Percentiles rank a stretch among this genome's conserved stretches.
These are phyloP conservation scores for Phaeoacremonium minimum DNA, from an alignment of 2,329 filamentous ascomycete species.

Conservation along the genomic window DNA sequence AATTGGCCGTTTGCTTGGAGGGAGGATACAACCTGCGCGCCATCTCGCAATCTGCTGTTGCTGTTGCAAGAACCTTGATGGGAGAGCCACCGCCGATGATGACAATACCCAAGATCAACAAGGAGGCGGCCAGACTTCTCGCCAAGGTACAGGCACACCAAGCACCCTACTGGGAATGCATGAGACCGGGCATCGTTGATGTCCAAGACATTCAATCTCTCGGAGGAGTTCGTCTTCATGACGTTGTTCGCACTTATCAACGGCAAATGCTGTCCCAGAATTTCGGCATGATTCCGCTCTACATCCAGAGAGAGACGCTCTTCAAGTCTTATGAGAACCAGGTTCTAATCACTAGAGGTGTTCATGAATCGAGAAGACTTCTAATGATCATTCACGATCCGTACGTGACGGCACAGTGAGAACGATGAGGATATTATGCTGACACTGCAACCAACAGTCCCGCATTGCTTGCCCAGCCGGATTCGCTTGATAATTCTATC, in stretches of 20 bases:
- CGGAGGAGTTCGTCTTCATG: conserved; percentile 65
- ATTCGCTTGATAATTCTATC: conserved; percentile 66
- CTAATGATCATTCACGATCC: conserved; percentile 90
- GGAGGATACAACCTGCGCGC: conserved; percentile 93
- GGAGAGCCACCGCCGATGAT: conserved; percentile 77
- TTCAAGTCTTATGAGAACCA: conserved; percentile 81
- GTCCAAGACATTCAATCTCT: conserved; percentile 45
- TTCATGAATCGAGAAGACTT: conserved; percentile 62
- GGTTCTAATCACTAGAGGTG: conserved; percentile 73
- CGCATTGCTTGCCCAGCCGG: conserved; percentile 62
- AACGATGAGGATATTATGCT: conserved; percentile 5
- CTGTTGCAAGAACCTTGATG: conserved; percentile 91
- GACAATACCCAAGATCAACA: conserved; percentile 50
- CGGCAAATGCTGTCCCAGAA: conserved; percentile 65
- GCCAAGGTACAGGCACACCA: conserved; percentile 57
- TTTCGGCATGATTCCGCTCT: conserved; percentile 74
- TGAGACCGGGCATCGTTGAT: conserved; percentile 65
- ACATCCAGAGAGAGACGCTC: conserved; percentile 69
- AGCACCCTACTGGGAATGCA: conserved; percentile 79
- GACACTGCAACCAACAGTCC: conserved; percentile 45
- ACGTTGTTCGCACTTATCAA: conserved; percentile 76
- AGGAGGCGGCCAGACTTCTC: conserved; percentile 51
- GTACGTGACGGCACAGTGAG: conserved; percentile 39
- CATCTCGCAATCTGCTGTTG: conserved; percentile 87
- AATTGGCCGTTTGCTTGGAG: conserved; percentile 86